phyloP scores from a whole-genome alignment of 805 yeast species.

The Suhomyces prunicola region DNA sequence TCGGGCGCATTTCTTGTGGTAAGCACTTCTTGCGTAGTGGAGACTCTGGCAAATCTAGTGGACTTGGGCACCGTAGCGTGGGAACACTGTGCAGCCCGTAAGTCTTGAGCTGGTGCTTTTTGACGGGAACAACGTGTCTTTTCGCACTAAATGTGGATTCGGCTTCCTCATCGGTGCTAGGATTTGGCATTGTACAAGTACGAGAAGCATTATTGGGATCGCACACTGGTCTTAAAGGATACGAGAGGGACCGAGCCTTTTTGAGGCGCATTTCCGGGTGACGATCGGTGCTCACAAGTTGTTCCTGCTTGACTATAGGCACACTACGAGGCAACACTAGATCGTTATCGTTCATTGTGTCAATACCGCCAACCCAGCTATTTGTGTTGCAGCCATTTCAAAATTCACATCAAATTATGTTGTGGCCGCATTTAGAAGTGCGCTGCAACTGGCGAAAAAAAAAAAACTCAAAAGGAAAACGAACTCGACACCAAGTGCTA shows the following conservation, averaged over 20 bases:
- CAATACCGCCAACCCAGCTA: neutral
- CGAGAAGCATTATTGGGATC: neutral
- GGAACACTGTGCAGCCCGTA: neutral
- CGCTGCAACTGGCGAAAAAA: neutral
- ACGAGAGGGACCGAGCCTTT: neutral
- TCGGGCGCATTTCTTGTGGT: neutral
- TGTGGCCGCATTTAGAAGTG: neutral
- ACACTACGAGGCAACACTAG: neutral
- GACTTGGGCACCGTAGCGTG: neutral
- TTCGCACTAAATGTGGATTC: neutral
- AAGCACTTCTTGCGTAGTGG: neutral
- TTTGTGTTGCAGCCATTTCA: conserved; percentile 17
- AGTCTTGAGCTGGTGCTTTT: neutral
- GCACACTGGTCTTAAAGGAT: neutral
- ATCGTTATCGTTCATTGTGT: neutral
- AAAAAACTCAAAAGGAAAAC: neutral
- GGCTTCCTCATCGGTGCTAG: neutral
- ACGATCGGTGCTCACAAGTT: neutral
- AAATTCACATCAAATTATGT: neutral
- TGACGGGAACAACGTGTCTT: neutral
- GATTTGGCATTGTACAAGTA: neutral
- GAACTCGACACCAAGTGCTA: neutral
- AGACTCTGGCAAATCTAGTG: neutral
- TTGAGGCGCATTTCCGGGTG: neutral
- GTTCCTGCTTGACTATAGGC: neutral